Base-by-base conservation (phyloP, 192 early-diverging fungal species). In the Dissophora globulifera region DNA sequence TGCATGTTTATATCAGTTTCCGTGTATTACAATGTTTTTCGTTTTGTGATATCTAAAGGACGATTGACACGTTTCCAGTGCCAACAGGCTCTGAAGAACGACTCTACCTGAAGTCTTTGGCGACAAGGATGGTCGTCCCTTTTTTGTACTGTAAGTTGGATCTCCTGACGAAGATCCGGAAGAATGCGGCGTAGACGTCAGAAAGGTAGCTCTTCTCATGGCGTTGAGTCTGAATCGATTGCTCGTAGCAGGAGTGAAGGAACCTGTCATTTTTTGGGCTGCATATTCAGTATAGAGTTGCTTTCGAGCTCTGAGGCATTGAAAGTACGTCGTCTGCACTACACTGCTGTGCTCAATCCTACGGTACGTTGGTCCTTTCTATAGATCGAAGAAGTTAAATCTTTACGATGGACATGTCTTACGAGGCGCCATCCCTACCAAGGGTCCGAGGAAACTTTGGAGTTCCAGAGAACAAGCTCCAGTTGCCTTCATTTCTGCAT, bases 41-140 rank as follows among this genome's bases (percentile, higher is more conserved):
- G 25, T 56, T 56, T 38, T n/a, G n/a, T n/a, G n/a, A 22, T 56
- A 56, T 56, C 23, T 25, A 26, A 56, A 56, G 54, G 54, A 56
- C 54, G 6, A 56, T 56, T 56, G 54, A 56, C 54, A 31, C 54
- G 19, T 56, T 56, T 22, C 54, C 54, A 56, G 54, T 56, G 35
- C 54, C 54, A n/a, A 9, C 54, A 41, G 54, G 11, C 54, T 56
- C 22, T 35, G 54, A 56, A 56, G 54, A 41, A 31, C 35, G 54
- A 56, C 54, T 56, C 38, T 56, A 22, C 54, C 54, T 22, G 54
- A 56, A 9, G 35, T 56, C 38, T 56, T 23, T 23, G 54, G 2
- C 38, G 54, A 56, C 35, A 56, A 56, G 54, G 54, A 56, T 56
- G 54, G 54, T 35, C 54, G 35, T 56, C 54, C 54, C 1, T 56